phyloP scores from a whole-genome alignment of 139 green algal genomes.

The Zygnema cylindricum region DNA sequence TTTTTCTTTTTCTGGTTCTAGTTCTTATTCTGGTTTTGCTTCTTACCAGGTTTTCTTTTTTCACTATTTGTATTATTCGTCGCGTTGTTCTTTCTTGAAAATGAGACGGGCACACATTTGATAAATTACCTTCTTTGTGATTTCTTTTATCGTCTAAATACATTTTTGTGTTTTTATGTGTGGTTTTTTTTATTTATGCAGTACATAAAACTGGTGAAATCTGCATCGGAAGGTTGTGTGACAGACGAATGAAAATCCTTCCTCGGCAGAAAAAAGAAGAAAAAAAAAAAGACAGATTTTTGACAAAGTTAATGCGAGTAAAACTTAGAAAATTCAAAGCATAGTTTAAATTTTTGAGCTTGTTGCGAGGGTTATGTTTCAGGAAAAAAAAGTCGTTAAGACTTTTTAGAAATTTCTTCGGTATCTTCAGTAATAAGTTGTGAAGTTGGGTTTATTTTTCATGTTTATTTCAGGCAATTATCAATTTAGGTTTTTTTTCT shows the following conservation, averaged over 20 bases:
- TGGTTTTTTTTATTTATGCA: constrained; percentile 39
- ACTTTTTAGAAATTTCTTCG: too few relatives aligned
- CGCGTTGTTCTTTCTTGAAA: neutral
- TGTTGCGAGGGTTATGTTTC: too few relatives aligned
- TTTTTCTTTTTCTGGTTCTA: neutral
- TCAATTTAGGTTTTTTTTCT: too few relatives aligned
- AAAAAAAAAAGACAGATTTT: too few relatives aligned
- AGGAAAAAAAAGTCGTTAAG: too few relatives aligned
- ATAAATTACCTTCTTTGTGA: neutral
- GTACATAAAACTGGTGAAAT: constrained; percentile 93
- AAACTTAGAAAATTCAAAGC: too few relatives aligned
- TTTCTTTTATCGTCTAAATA: neutral
- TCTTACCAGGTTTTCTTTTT: neutral
- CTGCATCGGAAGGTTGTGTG: constrained; percentile 87
- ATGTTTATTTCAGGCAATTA: too few relatives aligned
- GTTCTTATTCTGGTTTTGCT: neutral
- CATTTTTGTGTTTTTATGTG: neutral
- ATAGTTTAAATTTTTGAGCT: too few relatives aligned
- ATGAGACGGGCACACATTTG: neutral
- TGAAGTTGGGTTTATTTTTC: too few relatives aligned
- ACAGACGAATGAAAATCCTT: constrained; percentile 79
- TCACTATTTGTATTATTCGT: neutral
- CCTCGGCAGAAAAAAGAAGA: neutral
- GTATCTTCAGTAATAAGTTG: too few relatives aligned
- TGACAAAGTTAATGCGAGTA: too few relatives aligned